Evolutionary conservation across 1,139 yeast genomes (phyloP), one percentile per base, ranked within the genome.

Genomic region (Candida mesenterica): DNA sequence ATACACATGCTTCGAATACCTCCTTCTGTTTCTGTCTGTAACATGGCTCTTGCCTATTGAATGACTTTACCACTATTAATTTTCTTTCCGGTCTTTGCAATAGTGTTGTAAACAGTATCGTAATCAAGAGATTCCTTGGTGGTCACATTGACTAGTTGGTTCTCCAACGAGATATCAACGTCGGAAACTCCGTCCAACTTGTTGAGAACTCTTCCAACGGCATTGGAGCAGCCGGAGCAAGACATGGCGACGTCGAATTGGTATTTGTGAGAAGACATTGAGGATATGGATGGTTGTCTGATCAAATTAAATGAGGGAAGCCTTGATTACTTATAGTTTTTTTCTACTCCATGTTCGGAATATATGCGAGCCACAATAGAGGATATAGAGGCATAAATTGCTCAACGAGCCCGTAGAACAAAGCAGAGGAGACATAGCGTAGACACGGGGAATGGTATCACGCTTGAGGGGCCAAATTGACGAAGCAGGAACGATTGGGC

Each of bases 11-110:
- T n/a, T n/a, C n/a, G n/a, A n/a, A n/a, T n/a, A n/a, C n/a, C n/a
- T n/a, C n/a, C n/a, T n/a, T n/a, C n/a, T n/a, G n/a, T n/a, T n/a
- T n/a, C n/a, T n/a, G n/a, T n/a, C n/a, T n/a, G n/a, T n/a, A n/a
- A n/a, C n/a, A n/a, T n/a, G n/a, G n/a, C n/a, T n/a, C n/a, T n/a
- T n/a, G n/a, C 28, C 36, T 56, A 62, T 37, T 50, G 48, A 43
- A 75, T 54, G 22, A 68, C 62, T 40, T 73, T 71, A 8, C 96
- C 96, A 19, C 72, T 72, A 40, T 74, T 69, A 40, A 92, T 84
- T 51, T 79, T 79, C 69, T 90, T 92, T 22, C 98, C 98, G 1
- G 97, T 89, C 69, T 90, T 92, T 44, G 82, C 70, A 49, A 92
- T 90, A 39, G 89, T 79, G 38, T 74, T 81, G 42, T 83, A 69